Evolutionary conservation across 305 asterid species (phyloP).

Genomic region (Euphrasia arctica): DNA sequence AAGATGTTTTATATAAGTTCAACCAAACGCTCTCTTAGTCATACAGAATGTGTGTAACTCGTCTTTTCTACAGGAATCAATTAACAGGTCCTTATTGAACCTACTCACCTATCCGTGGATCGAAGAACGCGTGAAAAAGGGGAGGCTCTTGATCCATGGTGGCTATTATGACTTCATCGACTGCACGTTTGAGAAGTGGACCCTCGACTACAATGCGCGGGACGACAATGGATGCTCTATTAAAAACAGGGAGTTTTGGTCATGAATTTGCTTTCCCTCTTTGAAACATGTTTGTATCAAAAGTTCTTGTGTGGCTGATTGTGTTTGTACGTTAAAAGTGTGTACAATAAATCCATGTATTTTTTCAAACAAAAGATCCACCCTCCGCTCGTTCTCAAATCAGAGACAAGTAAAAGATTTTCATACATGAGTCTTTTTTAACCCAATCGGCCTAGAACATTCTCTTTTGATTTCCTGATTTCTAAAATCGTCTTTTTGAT

Average conservation of each 20-base stretch:
- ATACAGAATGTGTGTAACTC: background rate
- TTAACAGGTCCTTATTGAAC: slow-evolving; percentile 72
- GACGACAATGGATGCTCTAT: slow-evolving; percentile 41
- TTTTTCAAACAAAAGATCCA: too few relatives aligned
- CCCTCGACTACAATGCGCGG: slow-evolving; percentile 48
- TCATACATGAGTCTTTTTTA: too few relatives aligned
- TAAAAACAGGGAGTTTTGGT: slow-evolving; percentile 70
- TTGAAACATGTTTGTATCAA: slow-evolving; percentile 16
- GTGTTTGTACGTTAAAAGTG: background rate
- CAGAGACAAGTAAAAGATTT: too few relatives aligned
- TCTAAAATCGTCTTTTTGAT: too few relatives aligned
- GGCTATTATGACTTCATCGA: slow-evolving; percentile 89
- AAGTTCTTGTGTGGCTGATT: slow-evolving; percentile 14
- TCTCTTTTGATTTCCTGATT: too few relatives aligned
- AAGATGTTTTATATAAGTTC: too few relatives aligned
- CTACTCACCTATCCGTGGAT: slow-evolving; percentile 86
- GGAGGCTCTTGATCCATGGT: slow-evolving; percentile 67
- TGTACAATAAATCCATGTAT: background rate
- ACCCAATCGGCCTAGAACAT: too few relatives aligned
- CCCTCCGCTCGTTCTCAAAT: too few relatives aligned
- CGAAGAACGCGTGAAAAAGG: slow-evolving; percentile 58
- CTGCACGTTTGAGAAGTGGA: slow-evolving; percentile 94
- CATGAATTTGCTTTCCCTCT: slow-evolving; percentile 38
- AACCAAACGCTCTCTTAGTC: too few relatives aligned
- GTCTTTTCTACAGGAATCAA: slow-evolving; percentile 64